phyloP scores from a whole-genome alignment of 108 stramenopile genomes.

The Aurantiochytrium sp. region DNA sequence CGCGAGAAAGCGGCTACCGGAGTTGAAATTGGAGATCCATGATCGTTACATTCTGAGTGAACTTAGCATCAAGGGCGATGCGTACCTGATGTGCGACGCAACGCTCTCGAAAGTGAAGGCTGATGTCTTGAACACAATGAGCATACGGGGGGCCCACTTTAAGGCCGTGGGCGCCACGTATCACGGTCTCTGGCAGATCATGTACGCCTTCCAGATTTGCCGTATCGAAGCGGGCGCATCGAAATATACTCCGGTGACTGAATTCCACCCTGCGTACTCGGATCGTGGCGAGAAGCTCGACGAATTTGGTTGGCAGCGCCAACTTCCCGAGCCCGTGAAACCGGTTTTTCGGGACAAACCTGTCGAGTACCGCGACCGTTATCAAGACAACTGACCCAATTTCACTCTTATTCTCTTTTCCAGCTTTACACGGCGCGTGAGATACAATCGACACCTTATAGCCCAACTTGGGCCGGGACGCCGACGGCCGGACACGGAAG shows the following conservation, averaged over 20 bases:
- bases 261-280: background rate
- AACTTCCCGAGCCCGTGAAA: background rate
- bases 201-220: background rate
- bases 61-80: background rate
- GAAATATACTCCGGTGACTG: background rate
- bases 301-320: background rate
- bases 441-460: too few relatives aligned
- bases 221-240: background rate
- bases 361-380: too few relatives aligned
- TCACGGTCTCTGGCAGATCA: background rate
- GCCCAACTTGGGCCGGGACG: too few relatives aligned
- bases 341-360: background rate
- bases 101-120: background rate
- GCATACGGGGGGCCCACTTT: background rate
- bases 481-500: too few relatives aligned
- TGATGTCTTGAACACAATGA: background rate
- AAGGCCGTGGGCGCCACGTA: background rate
- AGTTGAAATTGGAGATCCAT: background rate
- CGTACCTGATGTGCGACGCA: background rate
- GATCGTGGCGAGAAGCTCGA: background rate
- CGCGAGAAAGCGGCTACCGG: background rate
- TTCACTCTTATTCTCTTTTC: too few relatives aligned
- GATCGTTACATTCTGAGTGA: background rate
- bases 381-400: too few relatives aligned
- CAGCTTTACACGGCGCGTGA: background rate